Evolutionary conservation across 129 eudicot species (phyloP).

Genomic region (Glebionis coronaria): DNA sequence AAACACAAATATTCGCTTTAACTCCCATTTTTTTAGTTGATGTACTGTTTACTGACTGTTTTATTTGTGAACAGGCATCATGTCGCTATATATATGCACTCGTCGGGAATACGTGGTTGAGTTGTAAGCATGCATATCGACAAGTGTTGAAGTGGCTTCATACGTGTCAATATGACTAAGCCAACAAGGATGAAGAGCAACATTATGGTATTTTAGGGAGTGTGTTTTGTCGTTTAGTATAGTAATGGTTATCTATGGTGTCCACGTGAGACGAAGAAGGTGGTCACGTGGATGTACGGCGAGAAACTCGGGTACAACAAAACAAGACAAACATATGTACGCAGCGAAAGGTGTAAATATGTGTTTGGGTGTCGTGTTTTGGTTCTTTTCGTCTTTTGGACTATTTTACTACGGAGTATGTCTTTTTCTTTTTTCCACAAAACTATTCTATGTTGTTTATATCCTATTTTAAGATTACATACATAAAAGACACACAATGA

Average conservation of each 20-base stretch:
- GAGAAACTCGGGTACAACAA: no score
- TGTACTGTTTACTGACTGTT: neutral
- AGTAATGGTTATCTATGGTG: neutral
- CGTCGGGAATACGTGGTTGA: neutral
- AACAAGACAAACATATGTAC: constrained; percentile 13
- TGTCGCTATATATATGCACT: neutral
- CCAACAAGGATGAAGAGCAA: constrained; percentile 13
- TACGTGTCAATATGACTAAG: constrained; percentile 24
- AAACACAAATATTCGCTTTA: constrained; percentile 25
- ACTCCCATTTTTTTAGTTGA: constrained; percentile 25
- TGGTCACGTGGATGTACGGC: constrained; percentile 18
- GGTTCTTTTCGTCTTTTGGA: neutral
- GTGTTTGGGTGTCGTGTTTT: neutral
- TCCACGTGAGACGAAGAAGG: constrained; percentile 30
- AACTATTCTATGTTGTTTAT: no score
- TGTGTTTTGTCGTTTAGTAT: neutral
- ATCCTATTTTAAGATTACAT: no score
- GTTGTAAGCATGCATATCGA: constrained; percentile 17
- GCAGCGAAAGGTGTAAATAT: constrained; percentile 3
- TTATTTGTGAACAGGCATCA: neutral
- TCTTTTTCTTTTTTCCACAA: no score
- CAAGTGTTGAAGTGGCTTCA: constrained; percentile 21
- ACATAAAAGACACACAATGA: no score
- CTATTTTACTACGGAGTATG: no score
- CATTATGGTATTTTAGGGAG: neutral